phyloP scores from a whole-genome alignment of 208 protist genomes.

The Crithidia bombi region DNA sequence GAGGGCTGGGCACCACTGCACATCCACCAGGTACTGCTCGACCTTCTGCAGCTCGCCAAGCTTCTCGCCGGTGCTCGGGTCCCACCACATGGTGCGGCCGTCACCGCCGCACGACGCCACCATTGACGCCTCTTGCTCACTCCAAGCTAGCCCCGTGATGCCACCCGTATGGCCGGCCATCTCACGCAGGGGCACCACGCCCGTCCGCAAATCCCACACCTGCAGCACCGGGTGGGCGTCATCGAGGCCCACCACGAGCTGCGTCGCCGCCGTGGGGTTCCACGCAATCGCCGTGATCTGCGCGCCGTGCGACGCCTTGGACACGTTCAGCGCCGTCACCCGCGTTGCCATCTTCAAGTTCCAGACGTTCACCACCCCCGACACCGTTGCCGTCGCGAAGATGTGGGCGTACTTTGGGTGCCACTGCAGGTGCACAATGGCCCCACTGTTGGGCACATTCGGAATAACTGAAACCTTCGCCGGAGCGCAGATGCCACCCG shows the following conservation, averaged over 20 bases:
- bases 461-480: slow-evolving; percentile 71
- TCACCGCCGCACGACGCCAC: slow-evolving; percentile 94
- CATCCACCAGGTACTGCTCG: slow-evolving; percentile 93
- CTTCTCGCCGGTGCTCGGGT: slow-evolving; percentile 83
- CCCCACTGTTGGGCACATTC: slow-evolving; percentile 44
- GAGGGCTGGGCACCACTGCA: slow-evolving; percentile 94
- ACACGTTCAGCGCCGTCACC: slow-evolving; percentile 89
- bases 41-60: slow-evolving; percentile 65
- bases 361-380: slow-evolving; percentile 93
- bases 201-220: slow-evolving; percentile 97
- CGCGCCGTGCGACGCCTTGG: slow-evolving; percentile 55
- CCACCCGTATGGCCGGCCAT: slow-evolving; percentile 86
- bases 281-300: slow-evolving; percentile 91
- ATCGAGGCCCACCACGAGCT: slow-evolving; percentile 94
- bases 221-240: slow-evolving; percentile 92
- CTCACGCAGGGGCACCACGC: slow-evolving; percentile 84
- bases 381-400: slow-evolving; percentile 90
- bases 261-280: slow-evolving; percentile 93
- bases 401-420: slow-evolving; percentile 92
- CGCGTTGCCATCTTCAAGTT: slow-evolving; percentile 92
- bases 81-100: slow-evolving; percentile 95
- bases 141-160: slow-evolving; percentile 95
- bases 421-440: slow-evolving; percentile 78
- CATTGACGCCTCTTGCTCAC: slow-evolving; percentile 85
- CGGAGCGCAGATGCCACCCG: slow-evolving; percentile 43